Evolutionary conservation across 2,329 filamentous ascomycete species (phyloP), one percentile per base, ranked within the genome.

Genomic region (Pleomassaria siparia): DNA sequence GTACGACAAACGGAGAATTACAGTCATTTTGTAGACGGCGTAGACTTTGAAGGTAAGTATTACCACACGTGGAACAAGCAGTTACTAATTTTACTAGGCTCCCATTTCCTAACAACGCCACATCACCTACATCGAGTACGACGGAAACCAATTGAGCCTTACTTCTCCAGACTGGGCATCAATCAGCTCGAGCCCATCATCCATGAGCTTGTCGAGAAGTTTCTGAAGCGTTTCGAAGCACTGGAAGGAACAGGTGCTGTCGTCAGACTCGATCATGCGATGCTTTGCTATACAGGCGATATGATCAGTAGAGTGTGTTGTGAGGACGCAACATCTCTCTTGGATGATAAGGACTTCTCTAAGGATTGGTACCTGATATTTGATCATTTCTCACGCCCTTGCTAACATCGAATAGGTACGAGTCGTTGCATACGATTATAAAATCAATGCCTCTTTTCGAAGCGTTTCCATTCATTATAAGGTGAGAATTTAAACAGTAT

Each of bases 61-160:
- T 12, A 7, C 12, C 25, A 12, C 6, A 12, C 12, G 6, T 26
- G 12, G 6, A 26, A 26, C 6, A 26, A 7, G 6, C 25, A 26
- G 12, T 12, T 26, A 12, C 25, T 26, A 12, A 26, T 26, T 12
- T 7, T 26, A 6, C 6, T 12, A 33, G 51, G 43, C 21, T 40
- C 20, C 12, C 45, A 61, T 58, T 11, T 64, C 58, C 47, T 53
- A 1, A 62, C 65, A 1, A 48, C 30, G 6, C 44, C 46, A 16
- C 66, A 69, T 37, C 50, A 62, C 8, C 48, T 61, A 4, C 65
- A 69, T 44, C 55, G 60, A 15, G 13, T 35, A 13, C 50, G 62
- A 18, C 47, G 66, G 15, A 54, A 51, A 33, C 55, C 63, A 0
- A 24, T 69, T 10, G 58, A 62, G 16, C 60, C 56, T 1, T 68